These are phyloP conservation scores for Debaryomyces psychrophilus DNA, from an alignment of 1,139 yeast genomes.

Conservation along the genomic window DNA sequence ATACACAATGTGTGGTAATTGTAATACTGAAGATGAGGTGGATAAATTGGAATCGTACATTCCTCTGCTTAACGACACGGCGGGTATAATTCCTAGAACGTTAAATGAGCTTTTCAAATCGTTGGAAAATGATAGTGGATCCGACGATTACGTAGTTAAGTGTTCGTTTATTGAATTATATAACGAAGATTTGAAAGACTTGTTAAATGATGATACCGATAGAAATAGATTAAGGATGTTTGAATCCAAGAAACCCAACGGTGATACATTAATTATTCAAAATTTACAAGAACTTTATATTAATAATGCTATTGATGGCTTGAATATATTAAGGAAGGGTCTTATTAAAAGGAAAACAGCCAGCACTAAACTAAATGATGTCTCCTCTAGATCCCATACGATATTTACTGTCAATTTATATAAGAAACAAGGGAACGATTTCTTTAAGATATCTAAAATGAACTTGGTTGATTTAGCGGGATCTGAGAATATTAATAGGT, in stretches of 20 bases:
- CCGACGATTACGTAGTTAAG: conserved; percentile 59
- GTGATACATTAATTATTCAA: conserved; percentile 42
- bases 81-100: conserved; percentile 74
- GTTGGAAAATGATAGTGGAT: conserved; percentile 25
- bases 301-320: conserved; percentile 56
- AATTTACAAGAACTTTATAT: conserved; percentile 61
- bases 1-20: conserved; percentile 79
- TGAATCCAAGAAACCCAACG: conserved; percentile 38
- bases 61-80: conserved; percentile 32
- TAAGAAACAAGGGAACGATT: conserved; percentile 46
- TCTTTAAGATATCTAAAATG: conserved; percentile 60
- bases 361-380: conserved; percentile 68
- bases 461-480: conserved; percentile 91
- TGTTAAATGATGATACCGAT: conserved; percentile 48
- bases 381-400: conserved; percentile 74
- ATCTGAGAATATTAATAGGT: conserved; percentile 74
- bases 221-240: conserved; percentile 52
- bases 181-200: conserved; percentile 70
- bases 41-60: conserved; percentile 8
- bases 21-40: conserved; percentile 12
- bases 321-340: conserved; percentile 56
- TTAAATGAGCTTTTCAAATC: conserved; percentile 56
- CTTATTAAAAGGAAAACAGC: conserved; percentile 64
- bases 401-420: conserved; percentile 65
- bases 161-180: conserved; percentile 76